A percentile compares a stretch with the other conserved stretches of the same genome.
phyloP scores from a whole-genome alignment of 2,329 filamentous ascomycete genomes.

The Verticillium nubilum region DNA sequence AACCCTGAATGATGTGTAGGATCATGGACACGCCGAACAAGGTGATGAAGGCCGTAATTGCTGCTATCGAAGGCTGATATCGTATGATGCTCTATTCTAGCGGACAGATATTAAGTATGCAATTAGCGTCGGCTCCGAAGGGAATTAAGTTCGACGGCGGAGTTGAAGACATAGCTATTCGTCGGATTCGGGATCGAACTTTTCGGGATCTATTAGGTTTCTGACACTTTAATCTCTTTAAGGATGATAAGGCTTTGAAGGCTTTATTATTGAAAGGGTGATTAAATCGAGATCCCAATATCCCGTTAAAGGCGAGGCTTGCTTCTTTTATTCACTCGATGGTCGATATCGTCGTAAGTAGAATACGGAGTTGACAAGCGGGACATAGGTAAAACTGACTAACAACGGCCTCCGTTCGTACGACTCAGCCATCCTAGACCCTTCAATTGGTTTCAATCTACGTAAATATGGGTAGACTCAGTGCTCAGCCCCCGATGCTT shows the following conservation, averaged over 20 bases:
- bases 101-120: slow-evolving; percentile 40
- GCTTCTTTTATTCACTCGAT: no score
- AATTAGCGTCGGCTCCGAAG: slow-evolving; percentile 39
- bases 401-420: background rate
- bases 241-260: no score
- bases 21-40: slow-evolving; percentile 36
- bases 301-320: no score
- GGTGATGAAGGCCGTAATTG: slow-evolving; percentile 28
- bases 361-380: background rate
- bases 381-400: background rate
- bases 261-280: no score
- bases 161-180: background rate
- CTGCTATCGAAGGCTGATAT: slow-evolving; percentile 32
- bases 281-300: no score
- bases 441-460: background rate
- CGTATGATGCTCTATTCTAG: slow-evolving; percentile 32
- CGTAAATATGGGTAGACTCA: background rate
- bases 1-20: slow-evolving; percentile 33
- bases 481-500: background rate
- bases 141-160: slow-evolving; percentile 3
- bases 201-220: background rate
- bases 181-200: no score
- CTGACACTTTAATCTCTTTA: no score
- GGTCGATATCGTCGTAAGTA: no score
- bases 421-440: background rate